phyloP scores from a whole-genome alignment of 2,329 filamentous ascomycete genomes.

The Stachybotrys elegans region DNA sequence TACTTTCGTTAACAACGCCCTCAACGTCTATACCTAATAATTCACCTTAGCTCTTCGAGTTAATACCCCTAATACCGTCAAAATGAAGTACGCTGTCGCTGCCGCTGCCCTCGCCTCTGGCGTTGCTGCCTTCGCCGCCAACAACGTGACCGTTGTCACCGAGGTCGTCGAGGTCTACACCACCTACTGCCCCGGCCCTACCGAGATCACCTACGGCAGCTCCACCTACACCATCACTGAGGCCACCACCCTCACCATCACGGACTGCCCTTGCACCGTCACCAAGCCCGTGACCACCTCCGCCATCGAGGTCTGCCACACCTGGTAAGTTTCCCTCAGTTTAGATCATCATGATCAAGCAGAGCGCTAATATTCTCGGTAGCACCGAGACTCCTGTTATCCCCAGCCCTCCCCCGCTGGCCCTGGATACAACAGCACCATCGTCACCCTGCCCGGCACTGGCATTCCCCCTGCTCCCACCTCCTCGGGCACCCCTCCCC shows the following conservation, averaged over 20 bases:
- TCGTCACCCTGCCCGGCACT: conserved; percentile 13
- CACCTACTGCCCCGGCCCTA: conserved; percentile 69
- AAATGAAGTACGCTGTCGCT: conserved; percentile 60
- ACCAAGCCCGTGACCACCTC: conserved; percentile 52
- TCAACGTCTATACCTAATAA: conserved; percentile 19
- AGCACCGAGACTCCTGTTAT: conserved; percentile 10
- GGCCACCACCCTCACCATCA: conserved; percentile 66
- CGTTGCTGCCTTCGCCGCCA: conserved; percentile 35
- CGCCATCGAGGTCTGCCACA: conserved; percentile 47
- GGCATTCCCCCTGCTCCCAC: conserved; percentile 18
- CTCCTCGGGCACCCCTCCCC: conserved; percentile 22
- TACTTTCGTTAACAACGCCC: conserved; percentile 46
- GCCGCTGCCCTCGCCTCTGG: conserved; percentile 47
- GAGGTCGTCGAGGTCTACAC: conserved; percentile 61
- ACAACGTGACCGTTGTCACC: conserved; percentile 54
- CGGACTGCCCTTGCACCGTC: conserved; percentile 67
- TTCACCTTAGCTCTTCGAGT: conserved; percentile 22
- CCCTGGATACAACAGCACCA: conserved; percentile 29
- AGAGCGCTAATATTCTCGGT: too few relatives aligned
- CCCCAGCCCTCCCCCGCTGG: conserved; percentile 22
- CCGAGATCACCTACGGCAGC: conserved; percentile 56
- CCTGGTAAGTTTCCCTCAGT: conserved; percentile 39
- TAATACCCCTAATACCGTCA: conserved; percentile 45
- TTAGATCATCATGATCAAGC: too few relatives aligned
- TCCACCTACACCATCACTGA: conserved; percentile 66